These are phyloP conservation scores for Carpediemonas membranifera DNA, from an alignment of 78 protist species.

Conservation along the genomic window DNA sequence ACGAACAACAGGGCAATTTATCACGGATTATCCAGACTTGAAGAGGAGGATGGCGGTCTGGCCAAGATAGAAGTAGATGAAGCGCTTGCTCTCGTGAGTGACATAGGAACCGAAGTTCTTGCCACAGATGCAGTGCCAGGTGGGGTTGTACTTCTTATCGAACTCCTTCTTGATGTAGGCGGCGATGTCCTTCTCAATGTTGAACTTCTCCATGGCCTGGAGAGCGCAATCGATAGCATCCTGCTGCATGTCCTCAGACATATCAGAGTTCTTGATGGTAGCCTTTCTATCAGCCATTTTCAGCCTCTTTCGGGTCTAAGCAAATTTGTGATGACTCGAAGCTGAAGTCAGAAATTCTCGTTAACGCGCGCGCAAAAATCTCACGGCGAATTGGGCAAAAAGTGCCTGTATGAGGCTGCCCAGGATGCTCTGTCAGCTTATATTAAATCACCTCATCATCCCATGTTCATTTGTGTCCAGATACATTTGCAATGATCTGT, in stretches of 20 bases:
- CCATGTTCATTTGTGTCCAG: too few species aligned
- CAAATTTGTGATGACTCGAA: too few species aligned
- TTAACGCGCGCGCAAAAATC: too few species aligned
- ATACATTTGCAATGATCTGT: too few species aligned
- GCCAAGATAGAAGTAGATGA: constrained; percentile 91
- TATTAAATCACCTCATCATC: too few species aligned
- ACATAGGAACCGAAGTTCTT: constrained; percentile 95
- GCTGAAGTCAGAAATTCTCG: too few species aligned
- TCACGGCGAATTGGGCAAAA: too few species aligned
- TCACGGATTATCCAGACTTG: too few species aligned
- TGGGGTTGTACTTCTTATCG: constrained; percentile 79
- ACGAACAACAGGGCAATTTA: too few species aligned
- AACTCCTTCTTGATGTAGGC: constrained; percentile 31
- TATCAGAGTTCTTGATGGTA: constrained; percentile 72
- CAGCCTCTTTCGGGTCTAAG: too few species aligned
- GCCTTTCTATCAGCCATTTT: constrained; percentile 52
- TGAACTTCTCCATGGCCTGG: constrained; percentile 70
- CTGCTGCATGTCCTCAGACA: constrained; percentile 88
- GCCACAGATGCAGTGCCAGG: constrained; percentile 96
- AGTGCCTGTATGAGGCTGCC: too few species aligned
- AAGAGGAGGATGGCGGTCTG: constrained; percentile 74
- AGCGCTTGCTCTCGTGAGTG: constrained; percentile 88
- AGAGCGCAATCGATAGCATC: constrained; percentile 74
- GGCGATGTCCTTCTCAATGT: constrained; percentile 92
- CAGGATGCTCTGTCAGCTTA: too few species aligned